Percentiles rank a stretch among this genome's conserved stretches.
Conservation (phyloP, 768 basidiomycete genomes). For the Phallus indusiatus region DNA sequence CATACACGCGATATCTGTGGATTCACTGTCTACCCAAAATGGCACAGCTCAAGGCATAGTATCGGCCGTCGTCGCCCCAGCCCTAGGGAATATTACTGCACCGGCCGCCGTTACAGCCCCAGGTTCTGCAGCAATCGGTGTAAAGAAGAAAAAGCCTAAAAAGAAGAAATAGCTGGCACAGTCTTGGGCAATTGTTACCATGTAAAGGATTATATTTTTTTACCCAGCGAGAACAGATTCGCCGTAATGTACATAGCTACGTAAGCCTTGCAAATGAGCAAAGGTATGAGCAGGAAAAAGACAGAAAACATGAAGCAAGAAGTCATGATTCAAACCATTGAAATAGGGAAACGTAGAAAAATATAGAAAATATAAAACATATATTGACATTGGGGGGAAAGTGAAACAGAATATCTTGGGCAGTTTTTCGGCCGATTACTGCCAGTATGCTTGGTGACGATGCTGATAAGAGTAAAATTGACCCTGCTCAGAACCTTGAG, state of each 20-base stretch:
- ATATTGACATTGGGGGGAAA: slow-evolving; percentile 3
- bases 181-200: too few relatives aligned
- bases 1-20: slow-evolving; percentile 24
- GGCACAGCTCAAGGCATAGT: slow-evolving; percentile 19
- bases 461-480: slow-evolving; percentile 67
- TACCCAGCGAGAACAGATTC: too few relatives aligned
- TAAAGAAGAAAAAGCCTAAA: slow-evolving; percentile 70
- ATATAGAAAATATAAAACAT: slow-evolving; percentile 10
- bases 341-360: slow-evolving; percentile 7
- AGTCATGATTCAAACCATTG: slow-evolving; percentile 3
- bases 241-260: neutral
- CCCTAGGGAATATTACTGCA: neutral
- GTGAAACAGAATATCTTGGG: neutral
- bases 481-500: slow-evolving; percentile 54
- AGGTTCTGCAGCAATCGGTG: slow-evolving; percentile 40
- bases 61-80: slow-evolving; percentile 19
- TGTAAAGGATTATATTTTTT: too few relatives aligned
- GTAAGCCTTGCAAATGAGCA: neutral
- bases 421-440: slow-evolving; percentile 17
- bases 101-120: slow-evolving; percentile 19
- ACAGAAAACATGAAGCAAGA: slow-evolving; percentile 17
- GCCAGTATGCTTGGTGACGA: slow-evolving; percentile 52
- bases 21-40: slow-evolving; percentile 13
- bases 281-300: slow-evolving; percentile 9
- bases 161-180: slow-evolving; percentile 69